phyloP scores from a whole-genome alignment of 1,284 basidiomycete species.

The Porodaedalea pini region DNA sequence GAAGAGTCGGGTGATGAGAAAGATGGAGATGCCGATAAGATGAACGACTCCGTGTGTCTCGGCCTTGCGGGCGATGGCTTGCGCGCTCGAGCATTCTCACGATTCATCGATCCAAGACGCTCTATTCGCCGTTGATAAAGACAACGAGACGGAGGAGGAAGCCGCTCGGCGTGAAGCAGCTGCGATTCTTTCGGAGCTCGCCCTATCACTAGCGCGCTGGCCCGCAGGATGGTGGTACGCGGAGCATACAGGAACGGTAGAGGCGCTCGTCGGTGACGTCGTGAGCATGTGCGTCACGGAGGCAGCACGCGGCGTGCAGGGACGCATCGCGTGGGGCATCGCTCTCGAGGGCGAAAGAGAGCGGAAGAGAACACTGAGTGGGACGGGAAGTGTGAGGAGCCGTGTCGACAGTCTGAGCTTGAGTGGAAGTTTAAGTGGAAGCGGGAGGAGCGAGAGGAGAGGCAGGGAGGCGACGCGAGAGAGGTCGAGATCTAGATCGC shows the following conservation, averaged over 20 bases:
- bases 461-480: constrained; percentile 11
- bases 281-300: constrained; percentile 12
- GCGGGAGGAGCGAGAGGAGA: constrained; percentile 1
- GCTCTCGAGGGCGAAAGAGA: background rate
- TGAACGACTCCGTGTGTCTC: constrained; percentile 5
- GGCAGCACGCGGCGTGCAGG: background rate
- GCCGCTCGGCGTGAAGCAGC: constrained; percentile 9
- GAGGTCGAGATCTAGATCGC: background rate
- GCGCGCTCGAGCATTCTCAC: constrained; percentile 8
- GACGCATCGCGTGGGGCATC: constrained; percentile 1
- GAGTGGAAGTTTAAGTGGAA: background rate
- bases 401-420: background rate
- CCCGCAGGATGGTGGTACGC: constrained; percentile 16
- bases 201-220: constrained; percentile 15
- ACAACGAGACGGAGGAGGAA: constrained; percentile 2
- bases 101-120: constrained; percentile 1
- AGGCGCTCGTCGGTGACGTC: background rate
- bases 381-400: background rate
- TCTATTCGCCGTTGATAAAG: constrained; percentile 1
- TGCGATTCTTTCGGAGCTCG: constrained; percentile 9
- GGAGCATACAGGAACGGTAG: constrained; percentile 7
- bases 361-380: constrained; percentile 1
- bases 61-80: constrained; percentile 18
- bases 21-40: background rate
- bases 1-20: background rate